phyloP scores from a whole-genome alignment of 768 basidiomycete genomes.

The Strobilomyces echinocephalus region DNA sequence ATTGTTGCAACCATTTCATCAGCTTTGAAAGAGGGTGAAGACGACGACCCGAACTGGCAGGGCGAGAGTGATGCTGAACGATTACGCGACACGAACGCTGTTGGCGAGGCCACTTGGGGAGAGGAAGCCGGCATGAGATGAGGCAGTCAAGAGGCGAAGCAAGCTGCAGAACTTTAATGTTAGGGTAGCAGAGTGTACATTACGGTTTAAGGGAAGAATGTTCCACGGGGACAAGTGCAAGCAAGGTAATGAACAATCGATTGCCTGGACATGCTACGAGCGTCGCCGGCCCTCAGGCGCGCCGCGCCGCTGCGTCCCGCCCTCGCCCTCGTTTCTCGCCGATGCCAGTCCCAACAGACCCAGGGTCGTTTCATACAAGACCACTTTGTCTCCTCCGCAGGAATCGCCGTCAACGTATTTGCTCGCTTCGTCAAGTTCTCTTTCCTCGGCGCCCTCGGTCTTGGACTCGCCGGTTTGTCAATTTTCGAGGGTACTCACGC shows the following conservation, averaged over 20 bases:
- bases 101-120: too few species aligned
- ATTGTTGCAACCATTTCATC: conserved; percentile 47
- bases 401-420: conserved; percentile 41
- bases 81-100: too few species aligned
- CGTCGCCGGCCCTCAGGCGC: conserved; percentile 4
- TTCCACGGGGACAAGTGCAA: too few species aligned
- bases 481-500: conserved; percentile 55
- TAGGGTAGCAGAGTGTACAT: too few species aligned
- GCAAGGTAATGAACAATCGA: too few species aligned
- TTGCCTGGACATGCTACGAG: conserved; percentile 12
- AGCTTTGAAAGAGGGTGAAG: too few species aligned
- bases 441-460: conserved; percentile 38
- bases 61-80: too few species aligned
- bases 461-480: conserved; percentile 42
- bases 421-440: conserved; percentile 48
- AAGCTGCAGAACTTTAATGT: too few species aligned
- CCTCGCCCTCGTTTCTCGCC: conserved; percentile 3
- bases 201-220: too few species aligned
- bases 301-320: background rate
- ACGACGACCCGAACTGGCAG: too few species aligned
- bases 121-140: too few species aligned
- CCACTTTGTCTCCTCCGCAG: conserved; percentile 32
- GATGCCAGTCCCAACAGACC: conserved; percentile 16
- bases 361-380: conserved; percentile 26
- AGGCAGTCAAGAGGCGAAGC: too few species aligned